Evolutionary conservation across 768 basidiomycete species (phyloP).

Genomic region (Tulasnella sp.): DNA sequence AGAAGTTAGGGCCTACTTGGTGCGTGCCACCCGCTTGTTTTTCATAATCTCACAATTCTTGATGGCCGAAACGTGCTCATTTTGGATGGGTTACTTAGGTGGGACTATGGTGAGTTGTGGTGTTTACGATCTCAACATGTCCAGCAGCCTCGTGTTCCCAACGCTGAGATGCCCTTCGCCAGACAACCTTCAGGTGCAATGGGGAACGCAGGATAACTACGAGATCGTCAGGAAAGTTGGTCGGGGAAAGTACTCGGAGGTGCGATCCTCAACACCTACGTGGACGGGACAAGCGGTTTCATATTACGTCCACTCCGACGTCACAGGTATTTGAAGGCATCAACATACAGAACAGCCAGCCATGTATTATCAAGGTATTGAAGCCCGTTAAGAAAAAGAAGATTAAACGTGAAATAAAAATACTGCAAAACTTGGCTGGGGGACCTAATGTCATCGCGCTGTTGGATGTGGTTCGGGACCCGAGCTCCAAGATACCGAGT

Average conservation of each 20-base stretch:
- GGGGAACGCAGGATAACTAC: conserved; percentile 55
- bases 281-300: neutral
- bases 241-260: conserved; percentile 56
- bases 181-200: conserved; percentile 50
- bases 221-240: conserved; percentile 53
- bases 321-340: conserved; percentile 46
- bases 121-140: neutral
- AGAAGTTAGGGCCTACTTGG: conserved; percentile 44
- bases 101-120: conserved; percentile 15
- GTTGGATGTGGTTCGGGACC: conserved; percentile 56
- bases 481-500: conserved; percentile 47
- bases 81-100: conserved; percentile 1
- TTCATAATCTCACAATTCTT: neutral
- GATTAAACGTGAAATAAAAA: conserved; percentile 65
- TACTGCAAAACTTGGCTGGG: conserved; percentile 53
- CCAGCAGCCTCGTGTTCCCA: neutral
- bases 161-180: neutral
- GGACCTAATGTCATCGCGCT: conserved; percentile 57
- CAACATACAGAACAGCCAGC: conserved; percentile 41
- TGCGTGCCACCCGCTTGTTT: conserved; percentile 25
- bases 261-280: conserved; percentile 22
- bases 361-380: conserved; percentile 56
- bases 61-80: neutral
- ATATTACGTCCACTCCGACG: conserved; percentile 3
- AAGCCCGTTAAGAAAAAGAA: conserved; percentile 62